Evolutionary conservation across 2,329 filamentous ascomycete genomes (phyloP).

Genomic region (Teratosphaeria pseudoeucalypti): DNA sequence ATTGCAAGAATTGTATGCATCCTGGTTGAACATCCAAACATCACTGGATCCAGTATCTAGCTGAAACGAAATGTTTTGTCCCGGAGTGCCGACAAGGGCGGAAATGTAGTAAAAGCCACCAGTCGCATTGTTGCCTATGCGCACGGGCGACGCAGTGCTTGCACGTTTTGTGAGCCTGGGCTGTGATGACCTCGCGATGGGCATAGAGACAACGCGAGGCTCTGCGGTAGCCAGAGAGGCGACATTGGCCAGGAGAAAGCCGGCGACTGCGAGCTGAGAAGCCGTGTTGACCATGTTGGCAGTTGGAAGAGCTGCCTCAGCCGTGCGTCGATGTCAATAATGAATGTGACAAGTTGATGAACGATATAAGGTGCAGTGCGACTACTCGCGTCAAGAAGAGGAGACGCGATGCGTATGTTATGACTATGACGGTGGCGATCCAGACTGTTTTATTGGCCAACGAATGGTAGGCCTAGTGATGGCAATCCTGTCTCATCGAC

Average conservation of each 20-base stretch:
- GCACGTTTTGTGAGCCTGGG: background rate
- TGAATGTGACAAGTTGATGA: background rate
- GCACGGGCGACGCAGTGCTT: background rate
- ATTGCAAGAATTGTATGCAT: constrained; percentile 5
- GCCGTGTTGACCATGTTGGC: background rate
- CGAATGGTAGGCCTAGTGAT: background rate
- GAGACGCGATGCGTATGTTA: background rate
- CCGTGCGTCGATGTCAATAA: background rate
- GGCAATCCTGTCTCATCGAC: background rate
- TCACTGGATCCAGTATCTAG: constrained; percentile 56
- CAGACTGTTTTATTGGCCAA: background rate
- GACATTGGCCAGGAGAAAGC: background rate
- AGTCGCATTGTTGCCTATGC: background rate
- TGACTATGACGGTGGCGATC: background rate
- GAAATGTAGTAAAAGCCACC: background rate
- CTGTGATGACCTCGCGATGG: background rate
- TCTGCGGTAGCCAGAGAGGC: background rate
- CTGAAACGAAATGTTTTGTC: constrained; percentile 45
- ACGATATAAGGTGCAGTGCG: background rate
- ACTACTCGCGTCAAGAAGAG: background rate
- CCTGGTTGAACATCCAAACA: constrained; percentile 40
- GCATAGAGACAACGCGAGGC: background rate
- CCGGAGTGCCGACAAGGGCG: constrained; percentile 42
- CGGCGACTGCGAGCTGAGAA: background rate
- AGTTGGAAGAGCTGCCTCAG: background rate